Evolutionary conservation across 371 early-diverging fungal genomes (phyloP), one percentile per base, ranked within the genome.

Genomic region (Coemansia sp.): DNA sequence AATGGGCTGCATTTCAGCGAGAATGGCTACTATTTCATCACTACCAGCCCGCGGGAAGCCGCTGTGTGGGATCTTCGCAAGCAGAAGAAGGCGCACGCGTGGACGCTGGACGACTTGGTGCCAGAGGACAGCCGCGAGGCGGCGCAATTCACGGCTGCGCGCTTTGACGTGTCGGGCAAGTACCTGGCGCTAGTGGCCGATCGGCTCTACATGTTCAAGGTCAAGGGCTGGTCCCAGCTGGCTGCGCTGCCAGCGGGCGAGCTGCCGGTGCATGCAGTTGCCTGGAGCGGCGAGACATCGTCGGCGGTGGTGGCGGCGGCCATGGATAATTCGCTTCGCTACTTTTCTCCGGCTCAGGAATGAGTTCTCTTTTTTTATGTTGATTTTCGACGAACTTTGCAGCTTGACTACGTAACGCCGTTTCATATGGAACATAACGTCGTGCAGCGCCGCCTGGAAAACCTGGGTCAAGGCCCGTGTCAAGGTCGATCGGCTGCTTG

Each of bases 61-160:
- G 86, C 87, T 58, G 70, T 94, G 50, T 97, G 95, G 94, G 94
- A 95, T 83, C 82, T 97, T 59, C 88, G 95, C 65, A 95, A 94
- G 57, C 82, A 93, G 55, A 81, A 80, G 54, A 85, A 86, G 65
- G 81, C 89, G 64, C 84, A 90, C 57, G 86, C 86, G 48, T 82
- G 94, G 66, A 78, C 82, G 50, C 68, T 92, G 42, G 80, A 78
- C 14, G 87, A 88, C 14, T 12, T 67, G 4, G 34, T 16, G 42
- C 50, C 42, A 31, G 35, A 38, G 2, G 57, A 20, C 16, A 34
- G 43, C 5, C 34, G 26, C 2, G 57, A 31, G 5, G 42, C 3
- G 6, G 70, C 84, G 48, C 76, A 82, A 63, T 83, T 89, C 55
- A 80, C 83, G 38, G 76, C 84, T 10, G 86, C 91, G 38, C 65